phyloP scores from a whole-genome alignment of 1,139 yeast genomes.

The Wickerhamomyces sp. region DNA sequence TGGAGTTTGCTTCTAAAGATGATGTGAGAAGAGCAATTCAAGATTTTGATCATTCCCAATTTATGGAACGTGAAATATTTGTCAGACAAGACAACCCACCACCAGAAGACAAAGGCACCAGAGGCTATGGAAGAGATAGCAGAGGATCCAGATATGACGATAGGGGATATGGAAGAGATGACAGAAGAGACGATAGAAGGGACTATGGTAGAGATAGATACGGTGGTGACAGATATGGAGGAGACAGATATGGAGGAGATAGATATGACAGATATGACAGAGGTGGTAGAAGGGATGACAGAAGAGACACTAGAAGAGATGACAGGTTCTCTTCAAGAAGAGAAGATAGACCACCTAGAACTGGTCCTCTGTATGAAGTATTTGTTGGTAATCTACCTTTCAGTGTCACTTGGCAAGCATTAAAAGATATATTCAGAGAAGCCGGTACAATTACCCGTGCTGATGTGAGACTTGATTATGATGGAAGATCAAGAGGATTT shows the following conservation, averaged over 20 bases:
- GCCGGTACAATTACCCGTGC: constrained; percentile 78
- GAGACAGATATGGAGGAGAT: constrained; percentile 7
- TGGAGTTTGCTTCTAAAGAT: constrained; percentile 67
- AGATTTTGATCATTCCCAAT: constrained; percentile 60
- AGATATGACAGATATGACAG: constrained; percentile 12
- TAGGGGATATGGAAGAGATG: constrained; percentile 15
- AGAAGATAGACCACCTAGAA: constrained; percentile 14
- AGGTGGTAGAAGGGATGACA: constrained; percentile 16
- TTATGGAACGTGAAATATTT: constrained; percentile 78
- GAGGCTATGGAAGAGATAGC: constrained; percentile 15
- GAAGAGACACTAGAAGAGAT: constrained; percentile 18
- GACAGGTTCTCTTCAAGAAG: constrained; percentile 19
- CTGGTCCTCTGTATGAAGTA: constrained; percentile 53
- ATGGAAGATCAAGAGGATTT: constrained; percentile 81
- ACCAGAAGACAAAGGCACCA: constrained; percentile 35
- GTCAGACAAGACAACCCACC: constrained; percentile 90
- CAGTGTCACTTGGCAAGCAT: constrained; percentile 75
- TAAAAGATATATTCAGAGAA: constrained; percentile 77
- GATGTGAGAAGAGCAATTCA: constrained; percentile 76
- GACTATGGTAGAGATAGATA: constrained; percentile 1
- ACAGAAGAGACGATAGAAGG: constrained; percentile 14
- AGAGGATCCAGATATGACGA: constrained; percentile 16
- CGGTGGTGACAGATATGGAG: constrained; percentile 1
- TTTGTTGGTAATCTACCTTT: constrained; percentile 84
- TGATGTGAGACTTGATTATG: constrained; percentile 63